phyloP scores from a whole-genome alignment of 2,329 filamentous ascomycete species.

The Hypoxylon sp. region DNA sequence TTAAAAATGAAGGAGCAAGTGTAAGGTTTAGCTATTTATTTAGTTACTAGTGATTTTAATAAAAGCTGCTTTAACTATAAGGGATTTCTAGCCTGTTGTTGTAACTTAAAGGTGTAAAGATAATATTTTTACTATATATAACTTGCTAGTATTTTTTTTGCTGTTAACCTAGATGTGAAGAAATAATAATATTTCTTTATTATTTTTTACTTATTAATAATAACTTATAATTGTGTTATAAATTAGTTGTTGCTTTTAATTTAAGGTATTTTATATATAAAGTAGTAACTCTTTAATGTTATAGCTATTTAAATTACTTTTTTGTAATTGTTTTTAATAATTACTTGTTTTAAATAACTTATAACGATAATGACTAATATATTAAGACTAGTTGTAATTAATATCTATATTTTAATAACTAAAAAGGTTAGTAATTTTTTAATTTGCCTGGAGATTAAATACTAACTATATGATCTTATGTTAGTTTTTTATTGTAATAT shows the following conservation, averaged over 20 bases:
- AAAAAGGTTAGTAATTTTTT: not conserved
- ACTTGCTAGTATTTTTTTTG: not conserved
- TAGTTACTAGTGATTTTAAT: not conserved
- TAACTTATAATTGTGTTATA: too few relatives aligned
- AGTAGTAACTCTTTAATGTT: not conserved
- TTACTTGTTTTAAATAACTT: not conserved
- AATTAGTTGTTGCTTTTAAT: too few relatives aligned
- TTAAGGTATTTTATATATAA: too few relatives aligned
- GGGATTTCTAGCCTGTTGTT: not conserved
- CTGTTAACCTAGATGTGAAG: not conserved
- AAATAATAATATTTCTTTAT: too few relatives aligned
- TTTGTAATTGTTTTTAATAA: slow-evolving; percentile 1
- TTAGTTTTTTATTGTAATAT: not conserved
- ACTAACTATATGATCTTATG: not conserved
- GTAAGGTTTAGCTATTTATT: not conserved
- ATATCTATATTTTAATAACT: not conserved
- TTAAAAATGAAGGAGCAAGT: not conserved
- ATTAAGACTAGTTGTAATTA: not conserved
- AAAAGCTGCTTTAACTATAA: not conserved
- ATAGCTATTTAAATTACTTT: not conserved
- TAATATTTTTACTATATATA: not conserved
- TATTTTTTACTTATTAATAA: too few relatives aligned
- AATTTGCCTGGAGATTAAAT: not conserved
- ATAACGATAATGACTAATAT: not conserved
- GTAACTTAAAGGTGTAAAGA: not conserved